These are phyloP conservation scores for Dalbergia cultrata DNA, from an alignment of 306 rosid species.

Conservation along the genomic window DNA sequence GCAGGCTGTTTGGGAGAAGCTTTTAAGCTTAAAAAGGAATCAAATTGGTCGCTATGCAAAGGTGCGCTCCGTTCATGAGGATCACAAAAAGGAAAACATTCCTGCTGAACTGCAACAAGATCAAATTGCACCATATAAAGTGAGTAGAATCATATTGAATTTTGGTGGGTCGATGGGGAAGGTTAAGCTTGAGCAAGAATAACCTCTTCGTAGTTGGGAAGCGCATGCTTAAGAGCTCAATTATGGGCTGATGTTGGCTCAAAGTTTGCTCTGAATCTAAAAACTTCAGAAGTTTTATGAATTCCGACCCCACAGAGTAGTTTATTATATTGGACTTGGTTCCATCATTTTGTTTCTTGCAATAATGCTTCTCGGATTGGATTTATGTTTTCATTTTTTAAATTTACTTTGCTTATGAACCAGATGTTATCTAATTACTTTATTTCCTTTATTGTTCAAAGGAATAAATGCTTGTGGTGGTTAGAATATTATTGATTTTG, in stretches of 20 bases:
- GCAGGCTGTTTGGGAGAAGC: not conserved
- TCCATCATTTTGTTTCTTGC: not conserved
- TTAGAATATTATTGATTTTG: not conserved
- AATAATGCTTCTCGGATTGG: not conserved
- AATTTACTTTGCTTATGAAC: not conserved
- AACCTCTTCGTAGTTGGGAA: not conserved
- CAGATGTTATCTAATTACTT: not conserved
- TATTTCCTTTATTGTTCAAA: not conserved
- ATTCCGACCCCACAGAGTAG: no score
- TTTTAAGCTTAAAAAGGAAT: not conserved
- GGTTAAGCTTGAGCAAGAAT: not conserved
- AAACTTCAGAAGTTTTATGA: not conserved
- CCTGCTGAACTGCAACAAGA: not conserved
- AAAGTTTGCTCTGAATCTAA: not conserved
- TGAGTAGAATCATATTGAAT: not conserved
- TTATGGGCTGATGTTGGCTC: not conserved
- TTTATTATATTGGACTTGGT: not conserved
- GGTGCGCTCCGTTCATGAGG: not conserved
- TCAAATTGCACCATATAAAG: not conserved
- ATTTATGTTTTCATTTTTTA: not conserved
- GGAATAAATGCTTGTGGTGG: not conserved
- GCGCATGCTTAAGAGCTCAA: not conserved
- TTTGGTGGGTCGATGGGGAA: not conserved
- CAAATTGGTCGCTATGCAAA: not conserved
- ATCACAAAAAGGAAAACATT: not conserved